Evolutionary conservation across 208 protist genomes (phyloP).

Genomic region (Crithidia sp.): DNA sequence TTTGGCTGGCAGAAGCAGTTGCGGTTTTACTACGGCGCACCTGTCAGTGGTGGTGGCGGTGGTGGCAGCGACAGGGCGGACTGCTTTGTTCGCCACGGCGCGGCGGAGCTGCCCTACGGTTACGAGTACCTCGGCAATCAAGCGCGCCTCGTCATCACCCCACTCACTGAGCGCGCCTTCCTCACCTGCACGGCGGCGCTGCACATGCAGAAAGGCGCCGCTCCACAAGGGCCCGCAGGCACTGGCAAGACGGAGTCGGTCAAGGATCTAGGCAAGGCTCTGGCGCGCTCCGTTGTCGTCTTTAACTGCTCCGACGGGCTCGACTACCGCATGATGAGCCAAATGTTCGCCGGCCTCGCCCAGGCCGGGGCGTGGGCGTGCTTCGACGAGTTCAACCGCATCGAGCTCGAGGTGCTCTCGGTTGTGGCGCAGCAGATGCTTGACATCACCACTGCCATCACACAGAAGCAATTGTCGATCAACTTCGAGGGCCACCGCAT

Average conservation of each 20-base stretch:
- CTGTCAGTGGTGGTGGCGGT: slow-evolving; percentile 27
- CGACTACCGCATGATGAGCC: slow-evolving; percentile 95
- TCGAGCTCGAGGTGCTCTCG: slow-evolving; percentile 98
- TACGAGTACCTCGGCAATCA: slow-evolving; percentile 97
- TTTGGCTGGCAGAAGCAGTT: slow-evolving; percentile 95
- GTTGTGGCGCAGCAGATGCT: slow-evolving; percentile 97
- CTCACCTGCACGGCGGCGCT: slow-evolving; percentile 93
- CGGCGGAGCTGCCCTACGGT: slow-evolving; percentile 88
- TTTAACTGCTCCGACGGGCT: slow-evolving; percentile 97
- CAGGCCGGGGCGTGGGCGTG: slow-evolving; percentile 97
- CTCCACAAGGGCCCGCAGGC: slow-evolving; percentile 94
- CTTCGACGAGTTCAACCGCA: slow-evolving; percentile 99
- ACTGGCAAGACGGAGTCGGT: slow-evolving; percentile 97
- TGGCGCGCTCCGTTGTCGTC: slow-evolving; percentile 93
- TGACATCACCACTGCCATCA: slow-evolving; percentile 92
- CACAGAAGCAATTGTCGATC: slow-evolving; percentile 74
- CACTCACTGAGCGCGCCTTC: slow-evolving; percentile 95
- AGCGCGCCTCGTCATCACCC: slow-evolving; percentile 95
- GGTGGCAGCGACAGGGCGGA: slow-evolving; percentile 25
- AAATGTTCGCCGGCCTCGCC: slow-evolving; percentile 96
- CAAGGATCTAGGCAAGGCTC: slow-evolving; percentile 93
- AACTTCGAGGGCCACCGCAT: slow-evolving; percentile 93
- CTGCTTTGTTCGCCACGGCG: slow-evolving; percentile 85
- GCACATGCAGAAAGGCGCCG: slow-evolving; percentile 92
- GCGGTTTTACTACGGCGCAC: slow-evolving; percentile 89